Evolutionary conservation across 768 basidiomycete species (phyloP), one percentile per base, ranked within the genome.

Genomic region (Cyclocybe aegerita): DNA sequence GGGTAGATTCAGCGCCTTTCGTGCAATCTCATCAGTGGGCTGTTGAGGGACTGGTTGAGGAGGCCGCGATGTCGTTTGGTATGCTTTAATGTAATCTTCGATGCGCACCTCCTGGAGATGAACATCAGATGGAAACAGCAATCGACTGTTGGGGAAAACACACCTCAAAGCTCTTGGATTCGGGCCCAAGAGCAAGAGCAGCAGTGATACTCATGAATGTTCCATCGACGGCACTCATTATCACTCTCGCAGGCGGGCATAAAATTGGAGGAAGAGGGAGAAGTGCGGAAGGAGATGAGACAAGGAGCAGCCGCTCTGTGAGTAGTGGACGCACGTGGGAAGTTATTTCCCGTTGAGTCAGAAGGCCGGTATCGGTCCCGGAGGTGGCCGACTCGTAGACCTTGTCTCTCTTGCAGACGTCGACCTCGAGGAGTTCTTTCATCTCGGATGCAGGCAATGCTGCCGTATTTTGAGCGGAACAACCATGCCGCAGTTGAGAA

Each of bases 61-160:
- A 4, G 78, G 72, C 36, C 65, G 59, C 11, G 78, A 74, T 0
- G 79, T 80, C 0, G 72, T 54, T 29, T 56, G 61, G 56, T 80
- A 84, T 0, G 78, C 72, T 15, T 63, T 64, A 29, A 82, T 54
- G 55, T 86, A 86, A 60, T 84, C 83, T 34, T 73, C 67, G 4
- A 75, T 55, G 35, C 84, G 78, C 17, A 73, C 64, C 70, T 86
- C 84, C 84, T 86, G 58, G 53, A 45, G 43, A 17, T 11, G 43
- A 17, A 52, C 15, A 15, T 45, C 32, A 42, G 33, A 36, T 29
- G 40, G 15, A 56, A 39, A 39, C 39, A 52, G 32, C 34, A 9
- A 38, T 38, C 34, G 40, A 49, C 30, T n/a, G 48, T n/a, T 1
- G 12, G 39, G 50, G 5, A 34, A 34, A 7, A 52, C 57, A 14